A percentile compares a stretch with the other conserved stretches of the same genome.
These are phyloP conservation scores for Bombardia bombarda DNA, from an alignment of 495 filamentous ascomycete species.

Conservation along the genomic window DNA sequence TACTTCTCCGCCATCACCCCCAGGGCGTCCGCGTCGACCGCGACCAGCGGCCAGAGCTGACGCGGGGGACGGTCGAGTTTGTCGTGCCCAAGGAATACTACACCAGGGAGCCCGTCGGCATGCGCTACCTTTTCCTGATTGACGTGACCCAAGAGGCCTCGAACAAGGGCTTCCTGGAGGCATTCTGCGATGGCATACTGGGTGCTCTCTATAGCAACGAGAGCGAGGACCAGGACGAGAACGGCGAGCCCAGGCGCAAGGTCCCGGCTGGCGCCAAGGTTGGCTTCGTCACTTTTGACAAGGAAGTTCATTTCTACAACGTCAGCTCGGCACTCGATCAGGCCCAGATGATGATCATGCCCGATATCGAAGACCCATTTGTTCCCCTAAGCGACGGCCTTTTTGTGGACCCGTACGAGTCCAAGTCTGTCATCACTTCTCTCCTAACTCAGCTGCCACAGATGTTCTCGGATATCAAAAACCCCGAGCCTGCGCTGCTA, in stretches of 20 bases:
- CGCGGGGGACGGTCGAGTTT: conserved; percentile 89
- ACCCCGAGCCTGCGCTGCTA: conserved; percentile 79
- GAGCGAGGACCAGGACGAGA: conserved; percentile 44
- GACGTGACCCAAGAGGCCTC: conserved; percentile 87
- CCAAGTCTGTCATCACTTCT: conserved; percentile 76
- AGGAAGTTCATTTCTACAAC: conserved; percentile 96
- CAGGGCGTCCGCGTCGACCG: conserved; percentile 83
- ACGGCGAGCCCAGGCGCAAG: conserved; percentile 49
- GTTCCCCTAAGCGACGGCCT: conserved; percentile 85
- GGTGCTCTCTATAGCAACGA: conserved; percentile 69
- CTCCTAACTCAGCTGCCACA: conserved; percentile 72
- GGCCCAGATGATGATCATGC: conserved; percentile 98
- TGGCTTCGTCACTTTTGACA: conserved; percentile 92
- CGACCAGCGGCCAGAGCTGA: conserved; percentile 81
- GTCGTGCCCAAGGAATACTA: conserved; percentile 97
- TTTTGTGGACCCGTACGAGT: conserved; percentile 93
- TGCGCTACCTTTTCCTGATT: conserved; percentile 85
- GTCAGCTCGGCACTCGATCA: conserved; percentile 71
- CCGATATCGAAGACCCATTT: conserved; percentile 95
- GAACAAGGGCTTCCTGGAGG: conserved; percentile 82
- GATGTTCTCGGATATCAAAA: conserved; percentile 79
- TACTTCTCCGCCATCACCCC: conserved; percentile 88
- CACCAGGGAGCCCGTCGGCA: conserved; percentile 85
- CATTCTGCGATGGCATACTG: conserved; percentile 83
- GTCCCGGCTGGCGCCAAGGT: conserved; percentile 78